Evolutionary conservation across 306 rosid genomes (phyloP), one percentile per base, ranked within the genome.

Genomic region (Mimosa bimucronata): DNA sequence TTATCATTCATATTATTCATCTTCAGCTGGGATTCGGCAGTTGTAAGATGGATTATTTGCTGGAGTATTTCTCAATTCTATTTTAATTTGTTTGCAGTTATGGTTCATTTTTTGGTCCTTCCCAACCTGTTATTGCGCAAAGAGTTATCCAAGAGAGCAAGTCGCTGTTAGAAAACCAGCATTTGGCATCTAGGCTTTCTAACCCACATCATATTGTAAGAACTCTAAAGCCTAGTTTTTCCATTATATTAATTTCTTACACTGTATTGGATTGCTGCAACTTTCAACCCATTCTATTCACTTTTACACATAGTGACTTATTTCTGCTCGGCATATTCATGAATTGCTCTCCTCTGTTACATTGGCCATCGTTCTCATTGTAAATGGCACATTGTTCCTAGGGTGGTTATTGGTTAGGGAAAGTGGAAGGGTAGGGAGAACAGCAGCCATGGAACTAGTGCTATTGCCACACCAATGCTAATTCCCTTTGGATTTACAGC

Each of bases 91-190:
- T 75, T 75, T 85, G 91, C 97, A 94, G 98, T 85, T 94, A 76
- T 78, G 98, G 98, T 31, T 91, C 97, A 12, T 94, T 94, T 87
- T 94, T 94, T 80, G 98, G 97, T 55, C 93, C 97, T 42, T 89
- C 97, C 76, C 90, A 88, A 80, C 97, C 98, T 25, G 88, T 87
- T 79, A 91, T 94, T 77, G 87, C 98, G 48, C 89, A 86, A 45
- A 84, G 98, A 88, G 98, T 94, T 45, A 94, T 94, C 68, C 97
- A 92, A 85, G 98, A 94, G 89, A 91, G 97, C 93, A 92, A 91
- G 86, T 92, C 97, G 1, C 68, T 94, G 72, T 71, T 92, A 80
- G 97, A 89, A 85, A 94, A 80, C 79, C 86, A 87, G 69, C 94
- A 94, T 73, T 85, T 92, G 88, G 60, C 89, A 13, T 55, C 97